Base-by-base conservation (phyloP, 2,329 filamentous ascomycete species). In the Talaromyces sp. region DNA sequence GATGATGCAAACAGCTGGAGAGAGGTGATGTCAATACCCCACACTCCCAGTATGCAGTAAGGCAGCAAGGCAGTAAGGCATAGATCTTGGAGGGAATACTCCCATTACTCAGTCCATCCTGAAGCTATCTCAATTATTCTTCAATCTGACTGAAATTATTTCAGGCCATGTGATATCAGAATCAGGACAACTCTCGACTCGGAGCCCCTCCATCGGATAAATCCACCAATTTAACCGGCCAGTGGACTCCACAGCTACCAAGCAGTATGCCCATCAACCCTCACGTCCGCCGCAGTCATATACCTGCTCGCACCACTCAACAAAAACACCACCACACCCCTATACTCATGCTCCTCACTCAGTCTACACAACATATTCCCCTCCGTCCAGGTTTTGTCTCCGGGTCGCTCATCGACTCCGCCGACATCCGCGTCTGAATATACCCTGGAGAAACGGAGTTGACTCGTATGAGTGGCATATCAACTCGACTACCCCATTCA, bases 171-270 rank as follows among this genome's bases (percentile, higher is more conserved):
- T 53, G 49, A 53, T 53, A 19, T 3, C 5, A 47, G 43, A 5
- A 47, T 2, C 15, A 43, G 22, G 15, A 27, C 25, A 27, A 8
- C 8, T 31, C 27, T 29, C 10, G 25, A 53, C 25, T 29, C 25
- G 15, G 11, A 38, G 31, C 53, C 53, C 53, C 53, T 34, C 53
- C 25, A 51, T 56, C 53, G 53, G 53, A 56, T 56, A 56, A 56
- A 56, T 56, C 31, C n/a, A 22, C 19, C 53, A 56, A 56, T 56
- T 56, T 56, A 56, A 56, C 53, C 53, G 53, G 53, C 11, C 53
- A 36, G 53, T 36, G 53, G 53, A 31, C 53, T 49, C 43, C n/a
- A 6, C 31, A 34, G 31, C 15, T 43, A 43, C 17, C 17, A n/a
- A 8, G 38, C 17, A 43, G 38, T 43, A 43, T 43, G 40, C 40